These are phyloP conservation scores for Niveomyces coronatus DNA, from an alignment of 2,329 filamentous ascomycete genomes.

Conservation along the genomic window DNA sequence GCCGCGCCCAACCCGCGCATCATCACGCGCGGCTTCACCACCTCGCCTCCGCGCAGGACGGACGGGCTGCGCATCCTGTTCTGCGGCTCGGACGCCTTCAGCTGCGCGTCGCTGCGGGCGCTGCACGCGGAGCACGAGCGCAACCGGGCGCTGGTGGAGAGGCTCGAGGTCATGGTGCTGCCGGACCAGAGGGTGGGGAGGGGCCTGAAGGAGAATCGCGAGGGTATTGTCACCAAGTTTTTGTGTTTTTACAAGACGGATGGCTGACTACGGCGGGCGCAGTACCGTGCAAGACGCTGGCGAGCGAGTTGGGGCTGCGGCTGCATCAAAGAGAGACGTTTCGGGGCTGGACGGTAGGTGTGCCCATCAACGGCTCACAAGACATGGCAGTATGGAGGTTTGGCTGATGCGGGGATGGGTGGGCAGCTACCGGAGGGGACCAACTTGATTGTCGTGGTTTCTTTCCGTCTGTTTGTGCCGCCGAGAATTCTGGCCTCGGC, in stretches of 20 bases:
- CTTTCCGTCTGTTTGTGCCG: slow-evolving; percentile 86
- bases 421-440: slow-evolving; percentile 45
- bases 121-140: slow-evolving; percentile 49
- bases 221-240: no score
- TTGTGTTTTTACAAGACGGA: slow-evolving; percentile 18
- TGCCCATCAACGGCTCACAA: background rate
- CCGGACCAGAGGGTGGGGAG: slow-evolving; percentile 71
- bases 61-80: slow-evolving; percentile 77
- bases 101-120: slow-evolving; percentile 63
- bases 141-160: slow-evolving; percentile 48
- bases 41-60: slow-evolving; percentile 17
- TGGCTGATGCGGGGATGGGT: no score
- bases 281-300: slow-evolving; percentile 66
- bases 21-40: slow-evolving; percentile 14
- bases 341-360: slow-evolving; percentile 62
- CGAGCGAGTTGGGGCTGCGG: slow-evolving; percentile 50
- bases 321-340: slow-evolving; percentile 76
- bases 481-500: slow-evolving; percentile 57
- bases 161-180: slow-evolving; percentile 77
- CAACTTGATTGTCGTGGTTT: slow-evolving; percentile 84
- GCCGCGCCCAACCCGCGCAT: background rate
- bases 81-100: slow-evolving; percentile 89
- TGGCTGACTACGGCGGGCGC: slow-evolving; percentile 5
- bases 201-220: slow-evolving; percentile 54
- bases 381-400: background rate